A percentile compares a stretch with the other conserved stretches of the same genome.
These are phyloP conservation scores for Auricularia sp. DNA, from an alignment of 768 basidiomycete species.

Conservation along the genomic window DNA sequence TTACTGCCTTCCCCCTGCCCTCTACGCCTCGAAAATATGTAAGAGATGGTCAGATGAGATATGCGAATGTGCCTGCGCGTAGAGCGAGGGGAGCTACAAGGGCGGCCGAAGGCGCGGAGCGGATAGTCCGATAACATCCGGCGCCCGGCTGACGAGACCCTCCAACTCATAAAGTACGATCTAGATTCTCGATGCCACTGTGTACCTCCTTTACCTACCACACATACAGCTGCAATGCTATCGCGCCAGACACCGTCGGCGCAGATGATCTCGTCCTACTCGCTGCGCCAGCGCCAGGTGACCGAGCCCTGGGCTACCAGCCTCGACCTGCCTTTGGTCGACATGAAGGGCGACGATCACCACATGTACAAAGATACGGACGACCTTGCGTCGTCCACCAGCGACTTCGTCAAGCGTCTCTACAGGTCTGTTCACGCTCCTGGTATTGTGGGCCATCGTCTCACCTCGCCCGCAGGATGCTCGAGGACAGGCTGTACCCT, in stretches of 20 bases:
- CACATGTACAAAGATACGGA: slow-evolving; percentile 32
- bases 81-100: too few relatives aligned
- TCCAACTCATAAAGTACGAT: too few relatives aligned
- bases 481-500: slow-evolving; percentile 65
- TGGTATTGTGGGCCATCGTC: background rate
- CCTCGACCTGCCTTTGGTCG: background rate
- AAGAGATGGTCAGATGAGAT: too few relatives aligned
- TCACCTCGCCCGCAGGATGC: slow-evolving; percentile 49
- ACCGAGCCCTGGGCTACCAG: background rate
- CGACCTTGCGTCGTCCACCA: slow-evolving; percentile 76
- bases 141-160: too few relatives aligned
- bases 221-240: background rate
- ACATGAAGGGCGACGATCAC: background rate
- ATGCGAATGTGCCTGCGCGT: too few relatives aligned
- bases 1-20: too few relatives aligned
- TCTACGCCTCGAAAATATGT: too few relatives aligned
- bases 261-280: background rate
- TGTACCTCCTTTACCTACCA: background rate
- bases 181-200: too few relatives aligned
- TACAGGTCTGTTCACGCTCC: slow-evolving; percentile 54
- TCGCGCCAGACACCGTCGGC: background rate
- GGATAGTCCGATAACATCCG: too few relatives aligned
- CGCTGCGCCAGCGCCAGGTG: background rate
- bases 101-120: too few relatives aligned
- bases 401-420: slow-evolving; percentile 89